These are phyloP conservation scores for Trichoderma koningii DNA, from an alignment of 2,329 filamentous ascomycete genomes.

Conservation along the genomic window DNA sequence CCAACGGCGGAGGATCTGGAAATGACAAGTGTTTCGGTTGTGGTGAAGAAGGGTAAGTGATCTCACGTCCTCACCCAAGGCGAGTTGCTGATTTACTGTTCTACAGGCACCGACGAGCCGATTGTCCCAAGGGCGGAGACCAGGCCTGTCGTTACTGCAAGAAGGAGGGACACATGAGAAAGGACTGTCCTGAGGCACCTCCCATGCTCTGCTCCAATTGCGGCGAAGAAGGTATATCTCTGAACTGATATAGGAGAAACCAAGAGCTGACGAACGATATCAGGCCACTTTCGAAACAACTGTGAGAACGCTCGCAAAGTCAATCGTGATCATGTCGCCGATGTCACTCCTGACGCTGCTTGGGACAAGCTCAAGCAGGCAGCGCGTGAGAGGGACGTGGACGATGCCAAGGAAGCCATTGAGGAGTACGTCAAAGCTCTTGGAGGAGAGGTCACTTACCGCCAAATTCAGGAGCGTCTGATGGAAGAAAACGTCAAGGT, in stretches of 20 bases:
- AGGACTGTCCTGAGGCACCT: constrained; percentile 64
- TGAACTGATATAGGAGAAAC: neutral
- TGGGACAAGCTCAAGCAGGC: constrained; percentile 60
- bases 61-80: neutral
- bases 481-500: constrained; percentile 56
- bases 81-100: neutral
- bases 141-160: constrained; percentile 50
- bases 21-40: constrained; percentile 29
- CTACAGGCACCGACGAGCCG: constrained; percentile 38
- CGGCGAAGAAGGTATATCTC: constrained; percentile 55
- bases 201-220: constrained; percentile 63
- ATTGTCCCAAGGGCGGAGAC: constrained; percentile 41
- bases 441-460: constrained; percentile 58
- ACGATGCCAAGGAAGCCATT: constrained; percentile 62
- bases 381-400: constrained; percentile 57
- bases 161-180: constrained; percentile 55
- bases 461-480: constrained; percentile 62
- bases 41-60: neutral
- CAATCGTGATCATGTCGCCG: constrained; percentile 53
- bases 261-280: constrained; percentile 16
- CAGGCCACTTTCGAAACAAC: constrained; percentile 57
- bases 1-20: constrained; percentile 36
- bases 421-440: constrained; percentile 63
- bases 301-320: constrained; percentile 64
- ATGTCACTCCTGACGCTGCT: constrained; percentile 55